Percentiles rank a stretch among this genome's conserved stretches.
These are phyloP conservation scores for Bryoerythrophyllum caledonicum DNA, from an alignment of 225 moss, liverwort and hornwort species.

Conservation along the genomic window DNA sequence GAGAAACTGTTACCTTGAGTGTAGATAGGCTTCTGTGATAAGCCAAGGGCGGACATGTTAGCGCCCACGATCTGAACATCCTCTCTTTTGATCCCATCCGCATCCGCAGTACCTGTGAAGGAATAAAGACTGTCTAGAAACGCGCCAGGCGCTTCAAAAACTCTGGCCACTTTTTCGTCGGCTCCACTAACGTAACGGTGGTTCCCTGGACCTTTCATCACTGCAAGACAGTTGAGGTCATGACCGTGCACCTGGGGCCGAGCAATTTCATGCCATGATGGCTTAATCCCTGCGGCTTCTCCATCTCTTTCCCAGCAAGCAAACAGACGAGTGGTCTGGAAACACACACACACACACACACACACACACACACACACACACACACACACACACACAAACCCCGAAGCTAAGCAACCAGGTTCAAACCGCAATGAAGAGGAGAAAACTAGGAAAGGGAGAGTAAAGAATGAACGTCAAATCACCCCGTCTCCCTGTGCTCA, in stretches of 20 bases:
- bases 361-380: too few relatives aligned
- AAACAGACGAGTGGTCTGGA: conserved; percentile 88
- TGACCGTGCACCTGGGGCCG: conserved; percentile 98
- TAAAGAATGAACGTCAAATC: too few relatives aligned
- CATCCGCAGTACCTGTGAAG: conserved; percentile 60
- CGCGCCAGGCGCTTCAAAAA: conserved; percentile 94
- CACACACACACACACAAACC: too few relatives aligned
- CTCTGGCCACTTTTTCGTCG: conserved; percentile 95
- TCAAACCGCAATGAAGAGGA: too few relatives aligned
- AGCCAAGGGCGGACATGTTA: conserved; percentile 98
- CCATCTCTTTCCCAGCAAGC: conserved; percentile 73
- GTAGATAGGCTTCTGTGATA: conserved; percentile 96
- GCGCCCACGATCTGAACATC: conserved; percentile 91
- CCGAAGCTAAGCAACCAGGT: not conserved
- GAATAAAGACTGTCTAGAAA: conserved; percentile 80
- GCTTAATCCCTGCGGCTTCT: conserved; percentile 24
- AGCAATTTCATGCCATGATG: conserved; percentile 95
- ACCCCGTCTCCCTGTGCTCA: too few relatives aligned
- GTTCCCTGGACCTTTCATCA: conserved; percentile 73
- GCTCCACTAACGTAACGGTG: conserved; percentile 89
- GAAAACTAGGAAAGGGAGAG: too few relatives aligned
- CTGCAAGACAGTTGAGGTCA: conserved; percentile 81
- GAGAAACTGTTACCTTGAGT: conserved; percentile 52
- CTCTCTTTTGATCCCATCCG: conserved; percentile 62
- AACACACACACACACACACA: conserved; percentile 7